Evolutionary conservation across 1,284 basidiomycete genomes (phyloP).

Genomic region (Cerrena zonata): DNA sequence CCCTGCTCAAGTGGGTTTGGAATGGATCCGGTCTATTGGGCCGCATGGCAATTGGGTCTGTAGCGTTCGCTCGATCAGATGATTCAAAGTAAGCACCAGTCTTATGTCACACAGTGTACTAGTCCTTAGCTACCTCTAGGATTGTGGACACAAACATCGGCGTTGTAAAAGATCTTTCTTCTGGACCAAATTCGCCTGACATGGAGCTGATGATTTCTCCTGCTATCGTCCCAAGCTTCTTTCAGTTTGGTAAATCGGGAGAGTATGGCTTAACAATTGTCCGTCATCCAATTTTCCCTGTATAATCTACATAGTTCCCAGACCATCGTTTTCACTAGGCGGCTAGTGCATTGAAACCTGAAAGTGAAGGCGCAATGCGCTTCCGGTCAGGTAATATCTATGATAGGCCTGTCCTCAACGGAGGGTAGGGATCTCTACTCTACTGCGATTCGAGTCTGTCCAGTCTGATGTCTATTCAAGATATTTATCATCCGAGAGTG

Average conservation of each 20-base stretch:
- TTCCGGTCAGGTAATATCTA: conserved; percentile 30
- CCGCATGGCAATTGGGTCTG: conserved; percentile 16
- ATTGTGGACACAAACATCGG: background rate
- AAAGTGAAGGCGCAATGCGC: conserved; percentile 30
- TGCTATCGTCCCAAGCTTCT: conserved; percentile 22
- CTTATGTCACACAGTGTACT: background rate
- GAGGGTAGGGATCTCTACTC: background rate
- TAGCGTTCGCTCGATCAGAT: conserved; percentile 29
- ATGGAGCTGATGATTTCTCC: conserved; percentile 32
- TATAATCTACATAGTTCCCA: background rate
- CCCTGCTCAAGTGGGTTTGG: conserved; percentile 29
- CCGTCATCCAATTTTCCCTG: conserved; percentile 2
- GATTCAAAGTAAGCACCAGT: conserved; percentile 19
- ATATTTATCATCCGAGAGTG: conserved; percentile 16
- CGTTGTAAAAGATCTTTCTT: conserved; percentile 17
- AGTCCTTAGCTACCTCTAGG: background rate
- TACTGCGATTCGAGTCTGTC: background rate
- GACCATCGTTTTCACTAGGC: conserved; percentile 15
- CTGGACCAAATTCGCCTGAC: conserved; percentile 31
- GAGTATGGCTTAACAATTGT: conserved; percentile 25
- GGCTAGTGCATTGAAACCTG: conserved; percentile 21
- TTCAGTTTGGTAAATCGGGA: conserved; percentile 15
- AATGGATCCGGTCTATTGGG: conserved; percentile 28
- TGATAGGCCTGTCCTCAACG: conserved; percentile 30
- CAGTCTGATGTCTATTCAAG: background rate